Evolutionary conservation across 768 basidiomycete species (phyloP).

Genomic region (Cystobasidium tubakii): DNA sequence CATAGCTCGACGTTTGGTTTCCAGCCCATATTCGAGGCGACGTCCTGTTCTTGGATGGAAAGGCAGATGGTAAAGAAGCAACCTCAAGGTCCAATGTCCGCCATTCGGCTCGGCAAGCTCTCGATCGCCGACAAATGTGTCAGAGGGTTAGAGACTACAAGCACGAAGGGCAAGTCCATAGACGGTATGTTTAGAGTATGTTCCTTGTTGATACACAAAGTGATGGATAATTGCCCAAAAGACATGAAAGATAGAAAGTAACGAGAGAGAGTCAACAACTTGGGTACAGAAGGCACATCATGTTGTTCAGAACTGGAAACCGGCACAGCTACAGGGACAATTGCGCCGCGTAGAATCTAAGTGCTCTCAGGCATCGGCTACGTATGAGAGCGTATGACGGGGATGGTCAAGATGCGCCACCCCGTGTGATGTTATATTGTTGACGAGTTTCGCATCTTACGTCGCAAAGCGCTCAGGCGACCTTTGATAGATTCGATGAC

Average conservation of each 20-base stretch:
- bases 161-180: too few species aligned
- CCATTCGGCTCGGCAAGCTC: too few species aligned
- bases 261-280: slow-evolving; percentile 3
- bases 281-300: not conserved
- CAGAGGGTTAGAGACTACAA: too few species aligned
- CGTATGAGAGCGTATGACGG: too few species aligned
- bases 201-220: too few species aligned
- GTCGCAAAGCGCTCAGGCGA: slow-evolving; percentile 40
- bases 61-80: too few species aligned
- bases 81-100: too few species aligned
- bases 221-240: not conserved
- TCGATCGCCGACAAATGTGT: too few species aligned
- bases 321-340: not conserved
- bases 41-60: not conserved
- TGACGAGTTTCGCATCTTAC: slow-evolving; percentile 36
- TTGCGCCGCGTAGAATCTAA: too few species aligned
- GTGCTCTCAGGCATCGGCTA: too few species aligned
- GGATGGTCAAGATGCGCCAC: not conserved
- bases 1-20: slow-evolving; percentile 9
- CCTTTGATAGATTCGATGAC: slow-evolving; percentile 41
- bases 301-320: not conserved
- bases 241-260: not conserved
- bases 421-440: not conserved
- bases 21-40: slow-evolving; percentile 18
- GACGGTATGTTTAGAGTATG: too few species aligned